These are phyloP conservation scores for Vigna nakashimae DNA, from an alignment of 306 rosid species.

Conservation along the genomic window DNA sequence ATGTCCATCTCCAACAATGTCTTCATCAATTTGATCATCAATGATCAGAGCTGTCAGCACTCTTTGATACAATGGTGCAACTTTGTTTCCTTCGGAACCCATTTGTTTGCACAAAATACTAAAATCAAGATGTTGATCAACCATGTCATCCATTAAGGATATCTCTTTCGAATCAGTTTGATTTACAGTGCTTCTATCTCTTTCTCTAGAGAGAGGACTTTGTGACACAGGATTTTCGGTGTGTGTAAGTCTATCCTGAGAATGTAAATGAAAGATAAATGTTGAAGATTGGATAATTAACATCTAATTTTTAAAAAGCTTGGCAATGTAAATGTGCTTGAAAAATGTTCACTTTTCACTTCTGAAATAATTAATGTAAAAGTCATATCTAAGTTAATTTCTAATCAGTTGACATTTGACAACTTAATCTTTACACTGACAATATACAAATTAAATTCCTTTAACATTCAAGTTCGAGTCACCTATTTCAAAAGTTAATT, in stretches of 20 bases:
- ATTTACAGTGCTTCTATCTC: conserved; percentile 46
- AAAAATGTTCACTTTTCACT: not conserved
- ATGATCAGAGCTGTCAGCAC: conserved; percentile 79
- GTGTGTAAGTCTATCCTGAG: conserved; percentile 56
- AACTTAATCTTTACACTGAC: not conserved
- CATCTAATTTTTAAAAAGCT: not conserved
- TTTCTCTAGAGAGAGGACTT: conserved; percentile 53
- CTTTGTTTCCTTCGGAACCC: conserved; percentile 53
- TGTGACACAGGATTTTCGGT: conserved; percentile 51
- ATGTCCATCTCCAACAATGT: conserved; percentile 51
- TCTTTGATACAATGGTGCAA: conserved; percentile 74
- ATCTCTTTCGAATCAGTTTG: conserved; percentile 48
- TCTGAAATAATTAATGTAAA: not conserved
- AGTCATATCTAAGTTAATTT: not conserved
- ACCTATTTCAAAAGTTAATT: conserved; percentile 3
- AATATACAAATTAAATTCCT: not conserved
- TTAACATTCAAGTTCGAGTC: conserved; percentile 12
- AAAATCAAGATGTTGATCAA: conserved; percentile 47
- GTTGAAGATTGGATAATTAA: conserved; percentile 23
- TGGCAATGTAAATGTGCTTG: not conserved
- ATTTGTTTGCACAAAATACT: conserved; percentile 49
- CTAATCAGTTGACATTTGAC: not conserved
- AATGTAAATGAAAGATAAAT: conserved; percentile 34
- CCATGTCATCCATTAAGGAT: conserved; percentile 45
- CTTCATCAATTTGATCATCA: conserved; percentile 71